phyloP scores from a whole-genome alignment of 2,329 filamentous ascomycete genomes.

The Fonsecaea monophora region DNA sequence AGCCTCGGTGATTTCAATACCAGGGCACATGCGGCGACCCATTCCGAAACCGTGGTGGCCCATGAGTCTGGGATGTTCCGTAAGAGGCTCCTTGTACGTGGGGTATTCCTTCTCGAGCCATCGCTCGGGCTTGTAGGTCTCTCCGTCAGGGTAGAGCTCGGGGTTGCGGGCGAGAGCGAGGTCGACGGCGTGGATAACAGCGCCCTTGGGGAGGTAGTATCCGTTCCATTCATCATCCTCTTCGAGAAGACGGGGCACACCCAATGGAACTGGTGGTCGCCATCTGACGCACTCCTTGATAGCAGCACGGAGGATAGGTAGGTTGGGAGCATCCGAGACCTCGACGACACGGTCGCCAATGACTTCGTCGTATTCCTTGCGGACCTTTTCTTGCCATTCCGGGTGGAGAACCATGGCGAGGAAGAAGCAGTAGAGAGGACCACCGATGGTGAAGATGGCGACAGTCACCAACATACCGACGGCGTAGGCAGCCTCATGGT shows the following conservation, averaged over 20 bases:
- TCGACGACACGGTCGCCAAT: conserved; percentile 54
- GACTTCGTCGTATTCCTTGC: conserved; percentile 54
- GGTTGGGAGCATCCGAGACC: conserved; percentile 49
- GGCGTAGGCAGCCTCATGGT: conserved; percentile 41
- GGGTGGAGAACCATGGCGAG: conserved; percentile 58
- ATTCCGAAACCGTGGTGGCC: conserved; percentile 42
- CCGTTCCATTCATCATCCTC: conserved; percentile 59
- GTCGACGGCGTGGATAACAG: conserved; percentile 52
- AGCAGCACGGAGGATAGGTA: conserved; percentile 50
- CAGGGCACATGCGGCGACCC: conserved; percentile 43
- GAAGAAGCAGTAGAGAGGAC: conserved; percentile 41
- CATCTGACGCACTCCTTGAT: conserved; percentile 56
- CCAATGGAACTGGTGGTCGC: conserved; percentile 57
- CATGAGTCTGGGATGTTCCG: conserved; percentile 42
- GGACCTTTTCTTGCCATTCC: conserved; percentile 55
- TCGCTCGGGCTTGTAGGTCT: conserved; percentile 41
- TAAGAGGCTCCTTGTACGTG: conserved; percentile 44
- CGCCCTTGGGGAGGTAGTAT: conserved; percentile 59
- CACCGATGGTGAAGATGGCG: conserved; percentile 42
- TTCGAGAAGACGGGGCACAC: conserved; percentile 60
- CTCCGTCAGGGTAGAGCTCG: conserved; percentile 42
- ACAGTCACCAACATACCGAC: conserved; percentile 41
- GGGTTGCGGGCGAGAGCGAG: conserved; percentile 44
- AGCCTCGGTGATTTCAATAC: conserved; percentile 41
- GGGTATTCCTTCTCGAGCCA: conserved; percentile 44